phyloP scores from a whole-genome alignment of 2,329 filamentous ascomycete species.

The Botrytis tulipae region DNA sequence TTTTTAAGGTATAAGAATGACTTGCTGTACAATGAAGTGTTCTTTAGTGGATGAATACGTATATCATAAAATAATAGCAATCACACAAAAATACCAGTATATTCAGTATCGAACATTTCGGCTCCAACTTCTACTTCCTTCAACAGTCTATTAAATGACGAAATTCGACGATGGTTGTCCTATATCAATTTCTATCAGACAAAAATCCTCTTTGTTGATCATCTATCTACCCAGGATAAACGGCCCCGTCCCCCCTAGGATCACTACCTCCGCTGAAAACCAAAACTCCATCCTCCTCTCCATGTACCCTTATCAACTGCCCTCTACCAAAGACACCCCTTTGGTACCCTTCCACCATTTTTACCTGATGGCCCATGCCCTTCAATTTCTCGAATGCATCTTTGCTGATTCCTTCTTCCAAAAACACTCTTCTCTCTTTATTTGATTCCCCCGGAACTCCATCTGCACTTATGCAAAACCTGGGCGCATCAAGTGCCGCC shows the following conservation, averaged over 20 bases:
- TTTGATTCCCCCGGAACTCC: conserved; percentile 63
- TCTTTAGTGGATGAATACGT: neutral
- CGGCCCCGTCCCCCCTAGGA: conserved; percentile 75
- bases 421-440: conserved; percentile 59
- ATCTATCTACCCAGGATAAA: conserved; percentile 47
- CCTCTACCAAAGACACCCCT: conserved; percentile 79
- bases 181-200: too few relatives aligned
- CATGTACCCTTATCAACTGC: conserved; percentile 76
- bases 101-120: neutral
- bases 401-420: conserved; percentile 78
- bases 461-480: conserved; percentile 77
- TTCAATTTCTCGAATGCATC: conserved; percentile 66
- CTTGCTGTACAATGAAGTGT: neutral
- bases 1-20: too few relatives aligned
- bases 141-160: too few relatives aligned
- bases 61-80: neutral
- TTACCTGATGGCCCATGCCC: conserved; percentile 69
- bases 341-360: conserved; percentile 62
- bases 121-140: neutral
- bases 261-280: conserved; percentile 92
- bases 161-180: neutral
- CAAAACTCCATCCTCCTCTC: conserved; percentile 60
- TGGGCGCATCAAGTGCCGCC: conserved; percentile 82
- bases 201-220: neutral
- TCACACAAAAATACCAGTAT: neutral